Evolutionary conservation across 331 rosid species (phyloP).

Genomic region (Malus hybrid): DNA sequence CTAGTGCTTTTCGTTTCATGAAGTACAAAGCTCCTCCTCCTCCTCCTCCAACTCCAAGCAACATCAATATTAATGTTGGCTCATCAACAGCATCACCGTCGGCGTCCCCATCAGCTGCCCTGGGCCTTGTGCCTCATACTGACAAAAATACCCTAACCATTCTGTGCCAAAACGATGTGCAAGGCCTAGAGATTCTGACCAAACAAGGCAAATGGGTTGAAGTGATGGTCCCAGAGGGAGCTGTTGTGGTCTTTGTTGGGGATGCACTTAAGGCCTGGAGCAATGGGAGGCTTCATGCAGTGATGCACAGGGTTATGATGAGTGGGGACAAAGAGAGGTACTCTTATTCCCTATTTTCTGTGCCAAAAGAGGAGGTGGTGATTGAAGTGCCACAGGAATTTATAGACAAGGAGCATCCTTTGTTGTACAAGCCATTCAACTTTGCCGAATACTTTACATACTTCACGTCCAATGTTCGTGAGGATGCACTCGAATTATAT

Average conservation of each 20-base stretch:
- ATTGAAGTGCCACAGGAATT: slow-evolving; percentile 40
- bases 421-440: slow-evolving; percentile 31
- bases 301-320: slow-evolving; percentile 40
- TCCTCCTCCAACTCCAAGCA: background rate
- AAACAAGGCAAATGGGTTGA: slow-evolving; percentile 41
- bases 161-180: slow-evolving; percentile 42
- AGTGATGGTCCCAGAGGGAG: slow-evolving; percentile 20
- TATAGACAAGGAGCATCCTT: slow-evolving; percentile 40
- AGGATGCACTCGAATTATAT: slow-evolving; percentile 28
- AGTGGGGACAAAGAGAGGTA: slow-evolving; percentile 32
- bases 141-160: slow-evolving; percentile 34
- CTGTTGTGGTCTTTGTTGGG: slow-evolving; percentile 29
- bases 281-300: slow-evolving; percentile 49
- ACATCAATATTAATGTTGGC: background rate
- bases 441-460: slow-evolving; percentile 18
- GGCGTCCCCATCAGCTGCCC: background rate
- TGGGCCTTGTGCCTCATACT: slow-evolving; percentile 34
- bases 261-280: slow-evolving; percentile 51
- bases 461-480: slow-evolving; percentile 12
- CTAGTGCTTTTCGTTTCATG: slow-evolving; percentile 18
- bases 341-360: slow-evolving; percentile 19
- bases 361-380: slow-evolving; percentile 24
- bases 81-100: background rate
- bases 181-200: slow-evolving; percentile 39
- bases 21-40: slow-evolving; percentile 32